Base-by-base conservation (phyloP, 805 yeast genomes). In the Starmerella sp. region DNA sequence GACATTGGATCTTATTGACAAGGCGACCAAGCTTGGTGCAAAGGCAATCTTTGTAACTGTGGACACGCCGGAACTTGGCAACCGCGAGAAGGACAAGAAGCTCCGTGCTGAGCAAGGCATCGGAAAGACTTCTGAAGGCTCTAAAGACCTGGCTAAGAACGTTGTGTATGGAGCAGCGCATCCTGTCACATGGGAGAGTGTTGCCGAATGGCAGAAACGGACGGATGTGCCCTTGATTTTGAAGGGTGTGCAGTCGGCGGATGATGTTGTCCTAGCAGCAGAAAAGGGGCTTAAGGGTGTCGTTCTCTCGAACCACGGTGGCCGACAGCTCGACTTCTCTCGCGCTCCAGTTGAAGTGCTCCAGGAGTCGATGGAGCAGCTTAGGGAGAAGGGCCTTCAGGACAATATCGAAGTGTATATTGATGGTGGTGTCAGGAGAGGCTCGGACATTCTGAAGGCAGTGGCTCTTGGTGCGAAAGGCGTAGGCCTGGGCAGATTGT, bases 1-100 rank as follows among this genome's bases (percentile, higher is more conserved):
- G 52, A 77, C 86, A 36, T 71, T 73, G 50, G 70, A 75, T 34
- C 28, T 48, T 4, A 72, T 84, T 58, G 78, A 87, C n/a, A 73
- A 76, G 62, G 90, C 90, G 63, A 90, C 86, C 43, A 84, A 84
- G 63, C 72, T 82, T 28, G 57, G 57, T 6, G 75, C 85, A 67
- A 84, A 83, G 63, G 96, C 91, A 2, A 72, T 89, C 30, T 88
- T 88, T 65, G 80, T 90, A 61, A 89, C 97, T 0, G 62, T 57
- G 22, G 96, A 89, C 73, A 95, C 96, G 0, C 96, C 96, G 7
- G 82, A 84, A 56, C 74, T 88, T 43, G 96, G 97, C 9, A 79
- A 91, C 61, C 80, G 97, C 63, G 96, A 90, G 68, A 88, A 86
- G 68, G 96, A 87, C 66, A 77, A 79, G 79, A 46, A 48, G 48